Conservation (phyloP, 2,329 filamentous ascomycete genomes). For the Neonectria faginata region DNA sequence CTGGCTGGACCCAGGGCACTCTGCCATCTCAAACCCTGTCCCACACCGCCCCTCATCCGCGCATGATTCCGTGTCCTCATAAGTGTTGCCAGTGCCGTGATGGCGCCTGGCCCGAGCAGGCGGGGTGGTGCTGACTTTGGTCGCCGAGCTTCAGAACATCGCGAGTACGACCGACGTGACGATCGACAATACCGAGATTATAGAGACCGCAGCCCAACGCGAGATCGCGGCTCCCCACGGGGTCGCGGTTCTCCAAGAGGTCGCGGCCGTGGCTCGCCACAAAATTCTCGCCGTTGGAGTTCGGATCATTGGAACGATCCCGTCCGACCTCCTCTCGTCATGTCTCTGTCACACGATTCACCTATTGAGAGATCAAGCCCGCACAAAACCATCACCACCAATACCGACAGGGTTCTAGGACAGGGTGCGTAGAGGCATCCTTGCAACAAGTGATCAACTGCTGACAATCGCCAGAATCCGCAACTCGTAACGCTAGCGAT, state of each 20-base stretch:
- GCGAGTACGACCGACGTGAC: conserved; percentile 26
- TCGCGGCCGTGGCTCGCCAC: neutral
- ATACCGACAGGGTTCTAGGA: conserved; percentile 23
- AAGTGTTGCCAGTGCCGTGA: conserved; percentile 33
- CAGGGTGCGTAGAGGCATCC: conserved; percentile 32
- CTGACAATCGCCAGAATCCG: conserved; percentile 15
- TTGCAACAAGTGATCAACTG: conserved; percentile 8
- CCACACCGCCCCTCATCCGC: conserved; percentile 13
- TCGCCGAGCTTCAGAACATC: conserved; percentile 23
- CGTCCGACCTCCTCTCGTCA: neutral
- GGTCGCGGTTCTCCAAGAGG: conserved; percentile 15
- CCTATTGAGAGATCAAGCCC: conserved; percentile 8
- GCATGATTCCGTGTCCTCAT: conserved; percentile 32
- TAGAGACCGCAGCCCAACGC: conserved; percentile 27
- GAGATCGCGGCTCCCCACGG: conserved; percentile 25
- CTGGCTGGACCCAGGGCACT: conserved; percentile 1
- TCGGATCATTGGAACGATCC: conserved; percentile 30
- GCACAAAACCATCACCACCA: conserved; percentile 18
- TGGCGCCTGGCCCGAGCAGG: conserved; percentile 35
- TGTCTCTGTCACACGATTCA: neutral
- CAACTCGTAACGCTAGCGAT: neutral
- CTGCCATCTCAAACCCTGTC: conserved; percentile 9
- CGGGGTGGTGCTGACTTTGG: conserved; percentile 16
- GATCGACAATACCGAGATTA: conserved; percentile 24
- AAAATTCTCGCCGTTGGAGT: conserved; percentile 11